These are phyloP conservation scores for Hyaloscypha hepaticicola DNA, from an alignment of 495 filamentous ascomycete species.

Conservation along the genomic window DNA sequence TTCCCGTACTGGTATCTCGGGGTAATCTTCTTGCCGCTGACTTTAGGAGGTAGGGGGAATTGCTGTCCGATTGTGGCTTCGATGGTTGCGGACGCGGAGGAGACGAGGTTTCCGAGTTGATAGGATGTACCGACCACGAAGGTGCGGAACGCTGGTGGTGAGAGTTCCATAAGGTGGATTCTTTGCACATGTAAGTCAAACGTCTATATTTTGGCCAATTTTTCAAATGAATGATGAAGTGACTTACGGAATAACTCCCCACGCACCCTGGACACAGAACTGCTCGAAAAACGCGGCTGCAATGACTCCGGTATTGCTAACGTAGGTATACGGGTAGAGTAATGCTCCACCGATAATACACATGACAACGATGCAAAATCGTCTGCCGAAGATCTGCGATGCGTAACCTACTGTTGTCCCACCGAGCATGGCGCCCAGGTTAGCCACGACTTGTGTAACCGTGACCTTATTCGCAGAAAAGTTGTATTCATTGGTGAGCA, in stretches of 20 bases:
- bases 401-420: constrained; percentile 70
- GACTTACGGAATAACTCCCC: constrained; percentile 60
- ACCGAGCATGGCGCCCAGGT: constrained; percentile 50
- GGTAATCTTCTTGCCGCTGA: not conserved
- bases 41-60: constrained; percentile 32
- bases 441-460: constrained; percentile 37
- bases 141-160: constrained; percentile 69
- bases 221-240: constrained; percentile 17
- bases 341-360: constrained; percentile 57
- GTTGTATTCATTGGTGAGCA: constrained; percentile 40
- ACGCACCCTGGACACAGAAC: constrained; percentile 77
- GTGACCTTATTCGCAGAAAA: constrained; percentile 37
- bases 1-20: constrained; percentile 60
- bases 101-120: constrained; percentile 76
- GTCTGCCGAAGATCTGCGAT: constrained; percentile 70
- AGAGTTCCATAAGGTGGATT: constrained; percentile 74
- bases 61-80: constrained; percentile 39
- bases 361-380: constrained; percentile 61
- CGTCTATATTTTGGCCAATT: constrained; percentile 38
- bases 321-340: constrained; percentile 73
- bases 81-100: constrained; percentile 60
- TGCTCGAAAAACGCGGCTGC: constrained; percentile 74
- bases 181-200: not conserved
- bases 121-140: constrained; percentile 69
- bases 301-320: constrained; percentile 51